Base-by-base conservation (phyloP, 2,329 filamentous ascomycete species). In the Mariannaea sp. region DNA sequence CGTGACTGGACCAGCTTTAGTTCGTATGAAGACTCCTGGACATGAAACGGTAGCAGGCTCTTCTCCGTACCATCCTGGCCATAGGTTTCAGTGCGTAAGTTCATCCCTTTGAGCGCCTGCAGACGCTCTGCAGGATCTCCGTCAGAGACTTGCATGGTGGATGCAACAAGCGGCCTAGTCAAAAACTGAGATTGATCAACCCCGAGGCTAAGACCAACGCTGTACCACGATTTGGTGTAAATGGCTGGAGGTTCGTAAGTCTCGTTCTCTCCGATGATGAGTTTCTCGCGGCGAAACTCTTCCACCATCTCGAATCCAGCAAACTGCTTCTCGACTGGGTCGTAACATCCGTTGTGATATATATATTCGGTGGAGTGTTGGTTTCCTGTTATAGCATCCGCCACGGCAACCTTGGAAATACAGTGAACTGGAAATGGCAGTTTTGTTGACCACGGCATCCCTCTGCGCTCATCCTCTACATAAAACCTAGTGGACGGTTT, bases 271-370 rank as follows among this genome's bases (percentile, higher is more conserved):
- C n/a, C n/a, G n/a, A n/a, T n/a, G n/a, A n/a, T n/a, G n/a, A n/a
- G n/a, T n/a, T n/a, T n/a, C n/a, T n/a, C n/a, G n/a, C n/a, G n/a
- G n/a, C n/a, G n/a, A n/a, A n/a, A n/a, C n/a, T 46, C 30, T 32
- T 72, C 68, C 1, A 69, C 68, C 54, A 63, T 62, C 4, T 52
- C 68, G 45, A 72, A 72, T 2, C 70, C 70, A 2, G 61, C 44
- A 46, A 70, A 71, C 41, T 70, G 62, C 1, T 61, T 33, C 42
- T 71, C 68, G 1, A 49, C 6, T 0, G 33, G 48, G 36, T 71
- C 67, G 50, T 56, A 71, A 46, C 58, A 66, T 1, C 70, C 69
- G 44, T 70, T 27, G 54, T 67, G 65, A 38, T 67, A 67, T 9
- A 35, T 32, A 36, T 59, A 65, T 7, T 35, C 17, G 6, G 30